Conservation (phyloP, 176 grass and related monocot genomes). For the Eragrostis nindensis region DNA sequence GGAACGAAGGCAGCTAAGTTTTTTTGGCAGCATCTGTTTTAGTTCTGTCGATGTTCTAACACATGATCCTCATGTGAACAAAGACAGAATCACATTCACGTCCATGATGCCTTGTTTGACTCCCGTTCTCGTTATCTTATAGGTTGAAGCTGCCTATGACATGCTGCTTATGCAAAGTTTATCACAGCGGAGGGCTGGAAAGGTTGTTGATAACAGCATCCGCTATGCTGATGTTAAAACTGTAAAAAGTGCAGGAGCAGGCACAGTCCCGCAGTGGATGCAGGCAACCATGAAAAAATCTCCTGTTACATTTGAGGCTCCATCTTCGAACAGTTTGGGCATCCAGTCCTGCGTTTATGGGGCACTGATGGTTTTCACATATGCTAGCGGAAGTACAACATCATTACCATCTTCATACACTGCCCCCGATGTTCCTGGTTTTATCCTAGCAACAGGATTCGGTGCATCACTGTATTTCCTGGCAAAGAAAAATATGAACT, state of each 20-base stretch:
- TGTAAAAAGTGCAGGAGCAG: conserved; percentile 49
- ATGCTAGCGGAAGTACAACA: conserved; percentile 73
- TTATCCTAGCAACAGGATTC: conserved; percentile 83
- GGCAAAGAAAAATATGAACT: conserved; percentile 86
- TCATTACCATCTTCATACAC: conserved; percentile 65
- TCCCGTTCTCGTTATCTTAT: conserved; percentile 30
- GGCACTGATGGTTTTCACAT: conserved; percentile 83
- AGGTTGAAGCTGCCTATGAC: conserved; percentile 96
- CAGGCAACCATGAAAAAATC: conserved; percentile 70
- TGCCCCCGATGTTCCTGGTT: conserved; percentile 73
- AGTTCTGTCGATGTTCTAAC: conserved; percentile 1
- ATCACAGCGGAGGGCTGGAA: conserved; percentile 75
- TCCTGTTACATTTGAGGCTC: conserved; percentile 69
- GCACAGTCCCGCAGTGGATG: conserved; percentile 70
- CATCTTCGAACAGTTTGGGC: conserved; percentile 65
- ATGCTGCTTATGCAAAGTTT: conserved; percentile 94
- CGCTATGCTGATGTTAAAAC: conserved; percentile 95
- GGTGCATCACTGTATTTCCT: conserved; percentile 93
- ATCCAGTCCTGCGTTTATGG: conserved; percentile 81
- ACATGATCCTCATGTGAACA: not conserved
- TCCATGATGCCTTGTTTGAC: conserved; percentile 36
- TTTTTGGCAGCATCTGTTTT: conserved; percentile 27
- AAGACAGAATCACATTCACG: not conserved
- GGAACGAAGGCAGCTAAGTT: conserved; percentile 15
- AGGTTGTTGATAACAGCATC: conserved; percentile 79